These are phyloP conservation scores for Zarea fungicola DNA, from an alignment of 2,329 filamentous ascomycete genomes.

Conservation along the genomic window DNA sequence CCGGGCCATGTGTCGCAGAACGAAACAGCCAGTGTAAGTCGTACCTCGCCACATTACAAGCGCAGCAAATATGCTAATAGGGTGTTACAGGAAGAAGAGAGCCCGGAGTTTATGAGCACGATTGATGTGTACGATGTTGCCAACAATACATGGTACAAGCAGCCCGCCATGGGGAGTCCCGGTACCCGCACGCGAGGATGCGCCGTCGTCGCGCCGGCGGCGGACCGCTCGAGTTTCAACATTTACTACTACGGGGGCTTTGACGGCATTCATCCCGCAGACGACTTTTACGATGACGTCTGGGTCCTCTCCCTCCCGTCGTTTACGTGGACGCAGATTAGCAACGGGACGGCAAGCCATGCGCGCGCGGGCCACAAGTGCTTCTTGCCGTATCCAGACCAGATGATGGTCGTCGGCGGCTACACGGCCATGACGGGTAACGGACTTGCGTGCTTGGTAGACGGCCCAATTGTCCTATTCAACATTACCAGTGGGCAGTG, in stretches of 20 bases:
- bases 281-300: conserved; percentile 57
- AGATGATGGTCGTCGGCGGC: conserved; percentile 75
- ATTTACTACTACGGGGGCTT: conserved; percentile 84
- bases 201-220: conserved; percentile 65
- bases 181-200: conserved; percentile 62
- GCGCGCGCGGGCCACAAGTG: conserved; percentile 70
- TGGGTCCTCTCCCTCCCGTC: conserved; percentile 77
- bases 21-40: conserved; percentile 29
- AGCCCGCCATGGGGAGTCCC: conserved; percentile 57
- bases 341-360: conserved; percentile 41
- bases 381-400: conserved; percentile 68
- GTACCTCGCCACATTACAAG: no score
- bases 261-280: conserved; percentile 39
- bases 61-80: not conserved
- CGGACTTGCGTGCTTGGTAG: conserved; percentile 40
- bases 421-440: conserved; percentile 36
- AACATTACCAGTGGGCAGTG: conserved; percentile 67
- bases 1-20: conserved; percentile 23
- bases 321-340: conserved; percentile 67
- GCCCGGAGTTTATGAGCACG: conserved; percentile 63
- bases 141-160: conserved; percentile 60
- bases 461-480: conserved; percentile 58
- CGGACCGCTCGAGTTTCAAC: conserved; percentile 70
- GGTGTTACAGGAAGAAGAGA: conserved; percentile 48
- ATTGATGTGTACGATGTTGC: conserved; percentile 77